These are phyloP conservation scores for Gyromitra esculenta DNA, from an alignment of 2,329 filamentous ascomycete genomes.

Conservation along the genomic window DNA sequence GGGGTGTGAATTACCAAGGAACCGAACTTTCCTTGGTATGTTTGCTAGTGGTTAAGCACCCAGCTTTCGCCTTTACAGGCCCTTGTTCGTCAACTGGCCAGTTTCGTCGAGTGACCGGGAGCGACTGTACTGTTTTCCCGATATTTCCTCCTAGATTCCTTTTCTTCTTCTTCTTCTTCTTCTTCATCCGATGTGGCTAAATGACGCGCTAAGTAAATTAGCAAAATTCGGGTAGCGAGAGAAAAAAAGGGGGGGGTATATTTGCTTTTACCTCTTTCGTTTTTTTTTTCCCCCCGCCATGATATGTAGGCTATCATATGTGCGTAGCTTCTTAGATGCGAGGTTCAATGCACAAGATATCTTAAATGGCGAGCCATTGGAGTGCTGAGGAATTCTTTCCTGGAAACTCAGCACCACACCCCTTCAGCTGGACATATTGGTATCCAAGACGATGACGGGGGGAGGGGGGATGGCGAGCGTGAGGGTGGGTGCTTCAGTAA, in stretches of 20 bases:
- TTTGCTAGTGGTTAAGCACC: too few species aligned
- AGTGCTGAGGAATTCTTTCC: slow-evolving; percentile 8
- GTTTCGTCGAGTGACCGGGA: too few species aligned
- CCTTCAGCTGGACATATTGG: background rate
- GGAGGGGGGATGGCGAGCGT: background rate
- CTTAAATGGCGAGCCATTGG: slow-evolving; percentile 17
- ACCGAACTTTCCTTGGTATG: too few species aligned
- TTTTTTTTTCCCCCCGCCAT: background rate
- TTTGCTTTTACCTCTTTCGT: slow-evolving; percentile 5
- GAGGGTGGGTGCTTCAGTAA: slow-evolving; percentile 4
- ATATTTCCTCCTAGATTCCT: background rate
- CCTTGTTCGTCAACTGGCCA: too few species aligned
- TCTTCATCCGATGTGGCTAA: slow-evolving; percentile 3
- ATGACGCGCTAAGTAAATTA: background rate
- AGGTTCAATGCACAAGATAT: slow-evolving; percentile 1
- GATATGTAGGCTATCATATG: slow-evolving; percentile 2
- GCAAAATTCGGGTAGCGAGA: background rate
- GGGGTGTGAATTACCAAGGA: too few species aligned
- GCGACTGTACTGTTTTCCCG: too few species aligned
- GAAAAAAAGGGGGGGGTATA: background rate
- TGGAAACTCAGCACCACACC: slow-evolving; percentile 1
- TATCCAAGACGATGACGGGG: background rate
- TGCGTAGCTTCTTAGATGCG: background rate
- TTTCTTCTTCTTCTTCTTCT: background rate
- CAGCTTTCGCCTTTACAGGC: too few species aligned